phyloP scores from a whole-genome alignment of 2,329 filamentous ascomycete genomes.

The Boeremia exigua region DNA sequence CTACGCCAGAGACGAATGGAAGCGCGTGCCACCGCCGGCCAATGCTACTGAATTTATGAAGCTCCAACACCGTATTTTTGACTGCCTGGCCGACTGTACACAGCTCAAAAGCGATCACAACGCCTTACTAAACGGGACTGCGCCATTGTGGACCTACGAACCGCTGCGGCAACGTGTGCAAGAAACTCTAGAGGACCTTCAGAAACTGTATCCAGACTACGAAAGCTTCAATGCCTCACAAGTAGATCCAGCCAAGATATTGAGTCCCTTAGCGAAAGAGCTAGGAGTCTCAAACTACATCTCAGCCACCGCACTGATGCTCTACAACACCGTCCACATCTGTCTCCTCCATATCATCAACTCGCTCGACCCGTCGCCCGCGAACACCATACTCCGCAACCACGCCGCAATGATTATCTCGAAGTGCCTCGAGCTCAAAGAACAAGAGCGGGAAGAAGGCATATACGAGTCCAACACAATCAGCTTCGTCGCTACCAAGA shows the following conservation, averaged over 20 bases:
- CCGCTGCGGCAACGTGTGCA: conserved; percentile 17
- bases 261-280: conserved; percentile 16
- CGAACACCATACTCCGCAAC: conserved; percentile 20
- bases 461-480: conserved; percentile 32
- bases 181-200: conserved; percentile 8
- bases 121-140: background rate
- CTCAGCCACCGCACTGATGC: conserved; percentile 32
- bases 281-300: conserved; percentile 26
- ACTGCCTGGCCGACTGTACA: conserved; percentile 34
- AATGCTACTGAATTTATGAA: conserved; percentile 16
- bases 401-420: conserved; percentile 29
- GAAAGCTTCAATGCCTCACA: conserved; percentile 22
- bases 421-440: conserved; percentile 29
- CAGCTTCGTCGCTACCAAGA: conserved; percentile 31
- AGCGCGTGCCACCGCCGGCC: conserved; percentile 18
- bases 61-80: conserved; percentile 29
- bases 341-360: conserved; percentile 29
- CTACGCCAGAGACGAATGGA: conserved; percentile 35
- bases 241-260: background rate
- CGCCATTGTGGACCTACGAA: background rate
- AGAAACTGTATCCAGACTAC: conserved; percentile 21
- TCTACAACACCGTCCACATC: conserved; percentile 34
- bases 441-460: conserved; percentile 23
- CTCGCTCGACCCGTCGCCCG: conserved; percentile 23
- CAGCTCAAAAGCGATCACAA: conserved; percentile 24